Evolutionary conservation across 78 protist species (phyloP).

Genomic region (Monocercomonoides exilis): DNA sequence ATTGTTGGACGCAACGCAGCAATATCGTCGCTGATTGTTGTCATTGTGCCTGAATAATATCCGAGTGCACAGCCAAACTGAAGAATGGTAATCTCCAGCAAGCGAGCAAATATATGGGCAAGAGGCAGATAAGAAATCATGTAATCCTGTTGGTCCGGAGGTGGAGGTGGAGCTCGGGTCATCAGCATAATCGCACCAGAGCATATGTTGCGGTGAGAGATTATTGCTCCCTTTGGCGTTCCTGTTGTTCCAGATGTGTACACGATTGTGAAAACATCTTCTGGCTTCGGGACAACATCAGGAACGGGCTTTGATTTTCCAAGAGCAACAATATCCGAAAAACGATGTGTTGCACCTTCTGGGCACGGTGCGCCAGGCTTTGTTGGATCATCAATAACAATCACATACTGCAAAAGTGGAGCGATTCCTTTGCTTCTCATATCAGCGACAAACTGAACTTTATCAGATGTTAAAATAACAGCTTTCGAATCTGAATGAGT

Average conservation of each 20-base stretch:
- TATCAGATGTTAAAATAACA: not conserved
- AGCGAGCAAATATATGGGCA: not conserved
- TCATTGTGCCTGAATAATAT: not conserved
- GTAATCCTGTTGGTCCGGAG: not conserved
- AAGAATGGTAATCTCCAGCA: not conserved
- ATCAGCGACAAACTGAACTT: not conserved
- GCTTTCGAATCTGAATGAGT: not conserved
- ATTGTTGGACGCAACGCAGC: not conserved
- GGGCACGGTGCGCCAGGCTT: not conserved
- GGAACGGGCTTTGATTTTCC: not conserved
- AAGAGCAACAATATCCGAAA: not conserved
- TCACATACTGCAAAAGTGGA: not conserved
- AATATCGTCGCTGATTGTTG: not conserved
- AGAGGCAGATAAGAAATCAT: not conserved
- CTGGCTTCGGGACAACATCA: not conserved
- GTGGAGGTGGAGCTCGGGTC: constrained; percentile 2
- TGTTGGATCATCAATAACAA: not conserved
- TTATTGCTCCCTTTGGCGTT: constrained; percentile 9
- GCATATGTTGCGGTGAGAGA: not conserved
- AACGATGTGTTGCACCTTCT: not conserved
- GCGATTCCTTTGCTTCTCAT: not conserved
- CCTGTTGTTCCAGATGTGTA: constrained; percentile 25
- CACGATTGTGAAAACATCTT: not conserved
- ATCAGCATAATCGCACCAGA: not conserved
- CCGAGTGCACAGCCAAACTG: not conserved